phyloP scores from a whole-genome alignment of 352 stramenopile genomes.

The Phytophthora colocasiae region DNA sequence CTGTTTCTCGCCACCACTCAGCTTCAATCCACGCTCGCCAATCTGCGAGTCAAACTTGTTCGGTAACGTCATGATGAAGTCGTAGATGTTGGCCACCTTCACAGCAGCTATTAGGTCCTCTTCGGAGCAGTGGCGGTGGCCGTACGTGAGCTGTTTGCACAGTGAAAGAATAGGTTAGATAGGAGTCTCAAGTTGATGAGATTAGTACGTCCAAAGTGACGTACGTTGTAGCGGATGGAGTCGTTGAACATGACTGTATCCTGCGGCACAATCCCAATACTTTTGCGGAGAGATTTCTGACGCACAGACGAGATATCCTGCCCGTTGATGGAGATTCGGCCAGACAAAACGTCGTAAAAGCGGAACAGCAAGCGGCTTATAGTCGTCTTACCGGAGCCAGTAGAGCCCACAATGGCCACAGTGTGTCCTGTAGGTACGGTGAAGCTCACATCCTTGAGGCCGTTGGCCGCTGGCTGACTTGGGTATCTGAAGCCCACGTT shows the following conservation, averaged over 20 bases:
- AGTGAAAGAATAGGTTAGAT: conserved; percentile 12
- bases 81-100: conserved; percentile 92
- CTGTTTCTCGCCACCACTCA: conserved; percentile 86
- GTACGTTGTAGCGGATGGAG: conserved; percentile 96
- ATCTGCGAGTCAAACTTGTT: conserved; percentile 93
- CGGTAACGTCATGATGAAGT: conserved; percentile 94
- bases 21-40: conserved; percentile 78
- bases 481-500: conserved; percentile 94
- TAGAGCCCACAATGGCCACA: conserved; percentile 94
- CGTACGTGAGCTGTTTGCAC: conserved; percentile 89
- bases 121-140: conserved; percentile 81
- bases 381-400: conserved; percentile 94
- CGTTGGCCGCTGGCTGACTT: conserved; percentile 83
- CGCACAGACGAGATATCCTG: conserved; percentile 88
- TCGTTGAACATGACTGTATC: conserved; percentile 98
- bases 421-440: conserved; percentile 82
- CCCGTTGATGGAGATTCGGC: conserved; percentile 87
- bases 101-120: conserved; percentile 93
- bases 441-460: conserved; percentile 88
- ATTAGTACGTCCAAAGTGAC: conserved; percentile 8
- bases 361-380: conserved; percentile 95
- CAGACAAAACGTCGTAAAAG: conserved; percentile 95
- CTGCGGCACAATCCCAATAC: conserved; percentile 97
- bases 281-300: conserved; percentile 89
- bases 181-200: background rate